Evolutionary conservation across 2,329 filamentous ascomycete species (phyloP).

Genomic region (Ophiostoma perfectum): DNA sequence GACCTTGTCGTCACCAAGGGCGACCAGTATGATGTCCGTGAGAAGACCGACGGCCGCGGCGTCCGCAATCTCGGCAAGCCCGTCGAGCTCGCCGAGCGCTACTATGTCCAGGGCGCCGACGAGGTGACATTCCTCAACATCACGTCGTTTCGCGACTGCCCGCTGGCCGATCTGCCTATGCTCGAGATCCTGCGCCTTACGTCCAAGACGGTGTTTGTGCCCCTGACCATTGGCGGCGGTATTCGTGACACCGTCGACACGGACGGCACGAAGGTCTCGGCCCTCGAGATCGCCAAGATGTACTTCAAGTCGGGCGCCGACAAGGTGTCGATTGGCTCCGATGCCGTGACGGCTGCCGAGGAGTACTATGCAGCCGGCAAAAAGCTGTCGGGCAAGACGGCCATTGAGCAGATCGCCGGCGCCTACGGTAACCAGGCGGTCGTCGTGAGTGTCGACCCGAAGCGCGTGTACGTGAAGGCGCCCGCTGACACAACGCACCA

Average conservation of each 20-base stretch:
- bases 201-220: conserved; percentile 89
- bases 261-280: conserved; percentile 79
- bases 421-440: conserved; percentile 97
- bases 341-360: conserved; percentile 88
- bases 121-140: conserved; percentile 98
- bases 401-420: conserved; percentile 89
- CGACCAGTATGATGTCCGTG: conserved; percentile 96
- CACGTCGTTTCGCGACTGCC: conserved; percentile 93
- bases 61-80: conserved; percentile 96
- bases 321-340: conserved; percentile 94
- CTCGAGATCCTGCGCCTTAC: conserved; percentile 83
- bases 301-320: conserved; percentile 97
- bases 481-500: conserved; percentile 65
- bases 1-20: conserved; percentile 97
- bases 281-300: conserved; percentile 87
- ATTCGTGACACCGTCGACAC: conserved; percentile 89
- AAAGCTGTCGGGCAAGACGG: conserved; percentile 71
- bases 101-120: conserved; percentile 95
- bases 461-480: conserved; percentile 77
- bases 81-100: conserved; percentile 85
- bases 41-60: conserved; percentile 62
- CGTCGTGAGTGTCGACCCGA: conserved; percentile 91
- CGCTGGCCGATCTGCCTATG: conserved; percentile 89
- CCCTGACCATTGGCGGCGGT: conserved; percentile 89
- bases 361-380: conserved; percentile 72